A percentile compares a stretch with the other conserved stretches of the same genome.
phyloP scores from a whole-genome alignment of 495 filamentous ascomycete species.

The Hyaloscypha bicolor region DNA sequence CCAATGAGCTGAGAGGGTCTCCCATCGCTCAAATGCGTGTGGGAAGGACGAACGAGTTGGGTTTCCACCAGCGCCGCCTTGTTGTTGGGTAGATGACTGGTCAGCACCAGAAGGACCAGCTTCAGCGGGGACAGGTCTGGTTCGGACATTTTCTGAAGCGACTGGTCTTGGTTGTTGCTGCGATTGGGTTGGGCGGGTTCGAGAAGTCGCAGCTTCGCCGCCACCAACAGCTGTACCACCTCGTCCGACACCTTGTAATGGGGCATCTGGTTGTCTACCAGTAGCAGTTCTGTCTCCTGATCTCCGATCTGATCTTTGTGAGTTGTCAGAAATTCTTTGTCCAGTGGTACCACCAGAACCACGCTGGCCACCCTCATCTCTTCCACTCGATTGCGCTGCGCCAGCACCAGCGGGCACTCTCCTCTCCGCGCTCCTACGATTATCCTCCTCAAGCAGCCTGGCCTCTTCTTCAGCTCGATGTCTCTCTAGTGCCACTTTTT shows the following conservation, averaged over 20 bases:
- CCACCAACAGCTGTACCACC: slow-evolving; percentile 31
- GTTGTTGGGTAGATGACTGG: slow-evolving; percentile 5
- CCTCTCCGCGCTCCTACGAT: slow-evolving; percentile 46
- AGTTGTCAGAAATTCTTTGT: slow-evolving; percentile 32
- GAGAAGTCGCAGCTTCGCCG: slow-evolving; percentile 19
- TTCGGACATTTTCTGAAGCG: slow-evolving; percentile 27
- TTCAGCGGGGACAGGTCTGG: slow-evolving; percentile 26
- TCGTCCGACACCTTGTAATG: slow-evolving; percentile 27
- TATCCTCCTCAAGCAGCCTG: slow-evolving; percentile 55
- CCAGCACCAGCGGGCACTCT: slow-evolving; percentile 64
- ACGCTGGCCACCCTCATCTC: slow-evolving; percentile 19
- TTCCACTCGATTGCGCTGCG: slow-evolving; percentile 25
- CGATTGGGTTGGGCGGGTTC: slow-evolving; percentile 31
- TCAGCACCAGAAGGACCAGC: slow-evolving; percentile 15
- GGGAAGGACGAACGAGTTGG: slow-evolving; percentile 66
- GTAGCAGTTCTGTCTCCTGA: slow-evolving; percentile 21
- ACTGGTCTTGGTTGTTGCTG: slow-evolving; percentile 39
- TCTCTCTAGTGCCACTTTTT: slow-evolving; percentile 45
- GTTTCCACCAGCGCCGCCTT: background rate
- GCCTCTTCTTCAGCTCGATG: slow-evolving; percentile 57
- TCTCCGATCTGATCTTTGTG: slow-evolving; percentile 31
- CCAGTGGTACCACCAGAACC: slow-evolving; percentile 28
- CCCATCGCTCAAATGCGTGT: slow-evolving; percentile 97
- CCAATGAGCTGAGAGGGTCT: slow-evolving; percentile 95
- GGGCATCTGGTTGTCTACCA: slow-evolving; percentile 9